Evolutionary conservation across 2,329 filamentous ascomycete genomes (phyloP).

Genomic region (Fusarium lyarnte): DNA sequence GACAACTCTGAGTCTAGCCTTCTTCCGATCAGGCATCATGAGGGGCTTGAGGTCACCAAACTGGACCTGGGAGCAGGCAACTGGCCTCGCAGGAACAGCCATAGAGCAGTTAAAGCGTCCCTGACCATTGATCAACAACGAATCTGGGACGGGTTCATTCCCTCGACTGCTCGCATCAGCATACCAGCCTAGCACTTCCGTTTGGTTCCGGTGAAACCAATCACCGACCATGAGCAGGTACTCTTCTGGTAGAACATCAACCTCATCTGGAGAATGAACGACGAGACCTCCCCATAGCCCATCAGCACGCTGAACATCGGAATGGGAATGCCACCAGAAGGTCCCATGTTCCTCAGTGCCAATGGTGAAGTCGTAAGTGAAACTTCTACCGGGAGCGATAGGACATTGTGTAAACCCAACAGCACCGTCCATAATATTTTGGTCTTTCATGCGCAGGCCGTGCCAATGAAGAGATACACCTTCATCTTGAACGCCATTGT

Average conservation of each 20-base stretch:
- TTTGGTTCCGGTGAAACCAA: neutral
- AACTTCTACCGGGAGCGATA: fast-evolving
- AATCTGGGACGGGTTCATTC: slow-evolving; percentile 13
- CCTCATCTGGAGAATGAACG: neutral
- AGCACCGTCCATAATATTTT: slow-evolving; percentile 4
- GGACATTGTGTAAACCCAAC: neutral
- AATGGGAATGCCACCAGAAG: slow-evolving; percentile 19
- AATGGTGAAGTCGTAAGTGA: neutral
- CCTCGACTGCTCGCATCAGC: slow-evolving; percentile 5
- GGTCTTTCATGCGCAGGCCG: neutral
- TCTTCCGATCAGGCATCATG: fast-evolving
- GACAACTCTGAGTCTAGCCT: neutral
- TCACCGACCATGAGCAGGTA: neutral
- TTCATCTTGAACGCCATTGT: neutral
- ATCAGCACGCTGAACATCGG: neutral
- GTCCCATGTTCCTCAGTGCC: neutral
- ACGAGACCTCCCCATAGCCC: neutral
- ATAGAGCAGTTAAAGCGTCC: slow-evolving; percentile 5
- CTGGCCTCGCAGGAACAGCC: neutral
- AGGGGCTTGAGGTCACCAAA: neutral
- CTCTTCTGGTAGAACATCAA: fast-evolving
- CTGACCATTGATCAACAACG: neutral
- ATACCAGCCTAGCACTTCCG: neutral
- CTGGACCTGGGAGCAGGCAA: neutral
- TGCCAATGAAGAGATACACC: slow-evolving; percentile 5